Conservation (phyloP, 164 flowering plant species). For the Chimonanthus praecox region DNA sequence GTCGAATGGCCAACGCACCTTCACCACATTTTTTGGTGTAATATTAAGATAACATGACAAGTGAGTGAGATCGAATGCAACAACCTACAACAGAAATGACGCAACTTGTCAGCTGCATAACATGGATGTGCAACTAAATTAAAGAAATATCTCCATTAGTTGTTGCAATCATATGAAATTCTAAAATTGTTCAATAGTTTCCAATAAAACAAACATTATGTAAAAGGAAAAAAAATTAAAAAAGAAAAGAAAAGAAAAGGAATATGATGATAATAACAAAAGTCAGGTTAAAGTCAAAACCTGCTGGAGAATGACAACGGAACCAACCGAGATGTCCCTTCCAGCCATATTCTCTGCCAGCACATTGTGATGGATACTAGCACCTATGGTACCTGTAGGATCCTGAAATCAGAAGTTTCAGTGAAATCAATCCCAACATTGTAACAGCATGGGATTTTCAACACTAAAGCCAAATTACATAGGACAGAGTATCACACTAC, state of each 20-base stretch:
- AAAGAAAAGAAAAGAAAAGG: background rate
- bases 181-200: background rate
- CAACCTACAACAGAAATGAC: conserved; percentile 36
- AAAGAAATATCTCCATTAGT: background rate
- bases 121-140: background rate
- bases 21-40: conserved; percentile 46
- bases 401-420: conserved; percentile 39
- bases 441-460: background rate
- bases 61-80: conserved; percentile 45
- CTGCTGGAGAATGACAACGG: conserved; percentile 64
- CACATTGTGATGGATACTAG: conserved; percentile 61
- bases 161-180: background rate
- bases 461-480: background rate
- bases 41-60: conserved; percentile 52
- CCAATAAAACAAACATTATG: background rate
- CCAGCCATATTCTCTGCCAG: conserved; percentile 38
- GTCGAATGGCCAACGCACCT: conserved; percentile 28
- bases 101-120: background rate
- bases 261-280: background rate
- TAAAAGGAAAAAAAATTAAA: background rate
- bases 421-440: background rate
- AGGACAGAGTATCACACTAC: conserved; percentile 23
- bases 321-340: conserved; percentile 45
- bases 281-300: conserved; percentile 20
- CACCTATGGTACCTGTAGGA: conserved; percentile 64